Base-by-base conservation (phyloP, 2,329 filamentous ascomycete species). In the Pseudogymnoascus sp. region DNA sequence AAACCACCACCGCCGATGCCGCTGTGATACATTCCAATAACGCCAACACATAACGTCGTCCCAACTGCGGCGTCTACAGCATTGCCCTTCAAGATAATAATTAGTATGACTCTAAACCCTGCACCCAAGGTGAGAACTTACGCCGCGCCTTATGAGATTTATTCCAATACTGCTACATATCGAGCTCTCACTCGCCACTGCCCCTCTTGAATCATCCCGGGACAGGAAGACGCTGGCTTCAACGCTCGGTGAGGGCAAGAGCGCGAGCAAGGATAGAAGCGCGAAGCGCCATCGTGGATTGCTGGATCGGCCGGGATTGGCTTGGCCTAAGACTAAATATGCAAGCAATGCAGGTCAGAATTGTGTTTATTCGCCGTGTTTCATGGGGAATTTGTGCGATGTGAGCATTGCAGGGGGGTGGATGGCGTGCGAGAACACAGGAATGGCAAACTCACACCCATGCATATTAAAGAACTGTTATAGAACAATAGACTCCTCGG, bases 1-100 rank as follows among this genome's bases (percentile, higher is more conserved):
- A 97, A 97, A 1, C 93, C 93, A 42, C 93, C 93, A 5, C 93
- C 93, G 18, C 90, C 93, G 65, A 97, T 88, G 14, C 93, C 93
- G 42, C 83, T 84, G 73, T 93, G 89, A 69, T 91, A 90, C 85
- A 90, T 90, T 78, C 80, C 87, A 51, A 89, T 81, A 5, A 90
- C 87, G 5, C 90, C 90, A 39, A 92, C 83, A 67, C 90, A 93
- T 61, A 93, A 82, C 6, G 86, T 85, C 0, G 89, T 89, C 31
- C 86, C 88, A 18, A 93, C 86, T 66, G 91, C 76, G 57, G 89
- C 87, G 75, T 93, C 90, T 0, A 87, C 89, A 11, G 90, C 89
- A 75, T 90, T 91, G 5, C 90, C 89, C 72, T 74, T 29, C 5
- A 47, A 31, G 62, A 61, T 65, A 31, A 21, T 21, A 21, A 60